A percentile compares a stretch with the other conserved stretches of the same genome.
Conservation (phyloP, 2,329 filamentous ascomycete species). For the Calonectria multiphialidica region DNA sequence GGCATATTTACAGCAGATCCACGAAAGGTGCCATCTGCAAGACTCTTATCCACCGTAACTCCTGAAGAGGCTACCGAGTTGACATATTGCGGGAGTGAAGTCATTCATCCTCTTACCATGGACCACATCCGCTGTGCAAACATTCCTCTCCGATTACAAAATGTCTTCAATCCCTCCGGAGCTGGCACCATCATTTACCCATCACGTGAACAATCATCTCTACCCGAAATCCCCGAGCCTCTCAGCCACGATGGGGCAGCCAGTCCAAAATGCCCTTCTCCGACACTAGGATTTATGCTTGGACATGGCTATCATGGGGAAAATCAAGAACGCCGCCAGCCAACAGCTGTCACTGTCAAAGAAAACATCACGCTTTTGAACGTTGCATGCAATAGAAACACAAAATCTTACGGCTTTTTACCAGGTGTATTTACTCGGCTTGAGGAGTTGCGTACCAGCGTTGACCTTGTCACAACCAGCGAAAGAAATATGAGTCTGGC, state of each 20-base stretch:
- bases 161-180: background rate
- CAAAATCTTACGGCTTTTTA: background rate
- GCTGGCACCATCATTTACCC: background rate
- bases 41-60: conserved; percentile 9
- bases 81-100: conserved; percentile 18
- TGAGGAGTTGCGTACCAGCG: background rate
- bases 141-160: background rate
- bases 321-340: background rate
- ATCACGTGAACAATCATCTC: background rate
- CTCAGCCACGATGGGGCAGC: background rate
- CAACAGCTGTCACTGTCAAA: background rate
- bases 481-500: background rate
- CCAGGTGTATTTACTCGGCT: background rate
- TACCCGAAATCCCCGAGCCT: background rate
- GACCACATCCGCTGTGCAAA: background rate
- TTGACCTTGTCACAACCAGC: background rate
- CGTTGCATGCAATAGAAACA: background rate
- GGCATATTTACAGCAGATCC: conserved; percentile 24
- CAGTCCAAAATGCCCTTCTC: background rate
- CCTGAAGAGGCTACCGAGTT: conserved; percentile 19
- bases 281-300: background rate
- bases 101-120: conserved; percentile 16
- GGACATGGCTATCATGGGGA: background rate
- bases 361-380: background rate
- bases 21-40: conserved; percentile 11